These are phyloP conservation scores for Backusella psychrophila DNA, from an alignment of 192 early-diverging fungal genomes.

Conservation along the genomic window DNA sequence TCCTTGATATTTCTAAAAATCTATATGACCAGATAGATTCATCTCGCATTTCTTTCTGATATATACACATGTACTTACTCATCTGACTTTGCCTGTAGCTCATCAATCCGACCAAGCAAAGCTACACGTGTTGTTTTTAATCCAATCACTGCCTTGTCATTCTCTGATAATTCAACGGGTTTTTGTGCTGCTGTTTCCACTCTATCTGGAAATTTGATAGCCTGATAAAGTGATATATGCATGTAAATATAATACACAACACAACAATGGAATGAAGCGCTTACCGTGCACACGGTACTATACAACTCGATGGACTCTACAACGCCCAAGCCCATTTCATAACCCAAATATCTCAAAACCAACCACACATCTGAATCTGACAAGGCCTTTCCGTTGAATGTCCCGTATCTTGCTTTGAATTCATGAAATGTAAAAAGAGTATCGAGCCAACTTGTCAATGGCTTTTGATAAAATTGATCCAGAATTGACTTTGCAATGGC, in stretches of 20 bases:
- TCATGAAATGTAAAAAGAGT: constrained; percentile 19
- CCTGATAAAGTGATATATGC: not conserved
- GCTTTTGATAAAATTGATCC: constrained; percentile 10
- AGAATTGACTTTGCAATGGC: constrained; percentile 4
- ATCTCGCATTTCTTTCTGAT: not conserved
- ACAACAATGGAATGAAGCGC: not conserved
- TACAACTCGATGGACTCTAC: constrained; percentile 10
- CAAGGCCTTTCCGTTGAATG: not conserved
- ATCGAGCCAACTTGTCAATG: not conserved
- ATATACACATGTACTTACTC: constrained; percentile 39
- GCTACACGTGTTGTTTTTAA: constrained; percentile 49
- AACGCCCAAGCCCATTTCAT: constrained; percentile 12
- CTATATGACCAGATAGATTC: not conserved
- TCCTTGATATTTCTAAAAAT: constrained; percentile 15
- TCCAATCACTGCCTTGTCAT: constrained; percentile 57
- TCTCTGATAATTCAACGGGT: constrained; percentile 41
- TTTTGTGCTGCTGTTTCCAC: not conserved
- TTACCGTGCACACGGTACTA: constrained; percentile 5
- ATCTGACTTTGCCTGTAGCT: constrained; percentile 53
- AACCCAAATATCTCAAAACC: constrained; percentile 29
- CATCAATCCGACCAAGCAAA: constrained; percentile 53
- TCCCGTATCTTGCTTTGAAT: constrained; percentile 4
- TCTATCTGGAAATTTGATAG: constrained; percentile 23
- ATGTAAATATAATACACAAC: not conserved
- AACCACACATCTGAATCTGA: constrained; percentile 33